Percentiles rank a stretch among this genome's conserved stretches.
phyloP scores from a whole-genome alignment of 345 rosid species.

The Odontarrhena argentea region DNA sequence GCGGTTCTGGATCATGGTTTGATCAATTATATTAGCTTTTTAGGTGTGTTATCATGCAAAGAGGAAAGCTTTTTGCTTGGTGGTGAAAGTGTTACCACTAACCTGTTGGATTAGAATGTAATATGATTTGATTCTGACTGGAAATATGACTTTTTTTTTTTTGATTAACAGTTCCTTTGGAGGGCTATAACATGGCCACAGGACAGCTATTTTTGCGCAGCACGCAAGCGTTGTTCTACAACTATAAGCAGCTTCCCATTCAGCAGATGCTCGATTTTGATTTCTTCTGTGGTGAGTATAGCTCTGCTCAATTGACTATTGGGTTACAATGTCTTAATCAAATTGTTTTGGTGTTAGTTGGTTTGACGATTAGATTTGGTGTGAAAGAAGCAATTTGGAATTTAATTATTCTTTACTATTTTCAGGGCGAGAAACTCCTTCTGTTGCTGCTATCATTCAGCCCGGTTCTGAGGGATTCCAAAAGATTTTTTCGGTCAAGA shows the following conservation, averaged over 20 bases:
- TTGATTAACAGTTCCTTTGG: slow-evolving; percentile 46
- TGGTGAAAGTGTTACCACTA: background rate
- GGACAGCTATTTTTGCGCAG: slow-evolving; percentile 89
- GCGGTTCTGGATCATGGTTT: background rate
- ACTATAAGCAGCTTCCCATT: slow-evolving; percentile 92
- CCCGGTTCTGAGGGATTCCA: slow-evolving; percentile 98
- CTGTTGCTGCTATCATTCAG: slow-evolving; percentile 92
- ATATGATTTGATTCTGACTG: background rate
- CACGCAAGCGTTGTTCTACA: slow-evolving; percentile 90
- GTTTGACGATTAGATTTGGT: background rate
- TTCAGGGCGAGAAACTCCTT: slow-evolving; percentile 90
- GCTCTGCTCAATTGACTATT: background rate
- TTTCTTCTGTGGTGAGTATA: slow-evolving; percentile 80
- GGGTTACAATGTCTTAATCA: slow-evolving; percentile 3
- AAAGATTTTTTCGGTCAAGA: slow-evolving; percentile 96
- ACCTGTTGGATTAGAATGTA: background rate
- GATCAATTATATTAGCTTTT: background rate
- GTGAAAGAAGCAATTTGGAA: background rate
- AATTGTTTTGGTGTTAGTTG: background rate
- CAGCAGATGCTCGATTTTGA: slow-evolving; percentile 99
- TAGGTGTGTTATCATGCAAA: slow-evolving; percentile 1
- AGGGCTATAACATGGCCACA: slow-evolving; percentile 63
- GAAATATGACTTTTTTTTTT: background rate
- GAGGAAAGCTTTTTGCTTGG: background rate
- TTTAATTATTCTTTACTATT: slow-evolving; percentile 4